phyloP scores from a whole-genome alignment of 2,329 filamentous ascomycete genomes.

The Paecilomyces niveus region DNA sequence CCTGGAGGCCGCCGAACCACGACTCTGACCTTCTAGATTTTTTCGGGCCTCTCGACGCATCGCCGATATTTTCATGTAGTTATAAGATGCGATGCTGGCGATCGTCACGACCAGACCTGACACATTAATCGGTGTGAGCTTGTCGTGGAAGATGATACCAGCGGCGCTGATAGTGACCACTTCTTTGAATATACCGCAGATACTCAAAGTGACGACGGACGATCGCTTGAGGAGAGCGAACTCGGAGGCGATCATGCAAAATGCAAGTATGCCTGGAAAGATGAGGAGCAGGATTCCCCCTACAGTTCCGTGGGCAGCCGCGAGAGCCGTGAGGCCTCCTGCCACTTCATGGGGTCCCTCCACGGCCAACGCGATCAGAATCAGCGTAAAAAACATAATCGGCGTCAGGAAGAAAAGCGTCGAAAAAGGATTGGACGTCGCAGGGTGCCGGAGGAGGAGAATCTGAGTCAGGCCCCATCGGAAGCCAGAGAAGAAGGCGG shows the following conservation, averaged over 20 bases:
- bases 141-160: slow-evolving; percentile 80
- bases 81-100: slow-evolving; percentile 78
- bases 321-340: slow-evolving; percentile 58
- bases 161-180: slow-evolving; percentile 91
- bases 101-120: slow-evolving; percentile 84
- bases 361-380: slow-evolving; percentile 74
- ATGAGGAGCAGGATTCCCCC: slow-evolving; percentile 67
- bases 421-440: slow-evolving; percentile 92
- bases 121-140: slow-evolving; percentile 79
- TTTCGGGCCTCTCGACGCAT: slow-evolving; percentile 71
- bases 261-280: slow-evolving; percentile 85
- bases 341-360: slow-evolving; percentile 68
- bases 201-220: slow-evolving; percentile 89
- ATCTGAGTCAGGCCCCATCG: slow-evolving; percentile 99
- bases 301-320: slow-evolving; percentile 59
- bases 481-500: slow-evolving; percentile 92
- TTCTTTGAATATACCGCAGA: slow-evolving; percentile 98
- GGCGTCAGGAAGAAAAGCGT: slow-evolving; percentile 97
- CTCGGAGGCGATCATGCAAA: slow-evolving; percentile 93
- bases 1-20: slow-evolving; percentile 16
- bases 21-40: slow-evolving; percentile 24
- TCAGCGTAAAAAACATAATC: slow-evolving; percentile 83
- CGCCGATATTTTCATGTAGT: slow-evolving; percentile 85
- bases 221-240: slow-evolving; percentile 93
- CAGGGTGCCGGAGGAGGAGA: slow-evolving; percentile 83